Evolutionary conservation across 2,329 filamentous ascomycete genomes (phyloP), one percentile per base, ranked within the genome.

Genomic region (Fusarium sp.): DNA sequence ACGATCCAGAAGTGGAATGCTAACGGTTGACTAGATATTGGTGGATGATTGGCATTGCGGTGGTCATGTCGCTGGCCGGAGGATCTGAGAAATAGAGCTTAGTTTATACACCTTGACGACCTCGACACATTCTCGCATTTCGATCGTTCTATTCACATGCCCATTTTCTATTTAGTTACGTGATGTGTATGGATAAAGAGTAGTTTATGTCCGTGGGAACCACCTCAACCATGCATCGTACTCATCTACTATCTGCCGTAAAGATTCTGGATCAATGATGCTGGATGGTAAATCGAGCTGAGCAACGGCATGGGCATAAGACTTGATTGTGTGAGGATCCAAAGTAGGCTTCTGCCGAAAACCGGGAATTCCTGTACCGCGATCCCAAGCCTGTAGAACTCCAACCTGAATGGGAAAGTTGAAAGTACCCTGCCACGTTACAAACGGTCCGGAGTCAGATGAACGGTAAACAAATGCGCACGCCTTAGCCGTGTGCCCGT

Each of bases 31-130:
- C 51, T 68, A 89, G 87, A 77, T 91, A 91, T 76, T 91, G 89
- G 89, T 91, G 88, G 88, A 76, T 88, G 70, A 78, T 89, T 77
- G 84, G 79, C 20, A 82, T 87, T 28, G 83, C 82, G 26, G 79
- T 84, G 28, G 71, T 90, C 48, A 75, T 91, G 67, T 75, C 87
- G 8, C 71, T 89, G 65, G 81, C 83, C 49, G 83, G 84, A 45
- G 84, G 86, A 52, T 86, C 83, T 30, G 81, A 83, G 70, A 86
- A 87, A 78, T 86, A 82, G 80, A 81, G 19, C 22, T 46, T 56
- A 56, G 30, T 55, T 39, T 30, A 48, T 52, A 37, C 51, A 43
- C n/a, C 41, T 33, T 40, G 19, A 39, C 19, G 20, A 41, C 35
- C 17, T 17, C 10, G n/a, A 52, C 26, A 19, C 49, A 13, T 26